phyloP scores from a whole-genome alignment of 257 asterid genomes.

The Perilla frutescens region DNA sequence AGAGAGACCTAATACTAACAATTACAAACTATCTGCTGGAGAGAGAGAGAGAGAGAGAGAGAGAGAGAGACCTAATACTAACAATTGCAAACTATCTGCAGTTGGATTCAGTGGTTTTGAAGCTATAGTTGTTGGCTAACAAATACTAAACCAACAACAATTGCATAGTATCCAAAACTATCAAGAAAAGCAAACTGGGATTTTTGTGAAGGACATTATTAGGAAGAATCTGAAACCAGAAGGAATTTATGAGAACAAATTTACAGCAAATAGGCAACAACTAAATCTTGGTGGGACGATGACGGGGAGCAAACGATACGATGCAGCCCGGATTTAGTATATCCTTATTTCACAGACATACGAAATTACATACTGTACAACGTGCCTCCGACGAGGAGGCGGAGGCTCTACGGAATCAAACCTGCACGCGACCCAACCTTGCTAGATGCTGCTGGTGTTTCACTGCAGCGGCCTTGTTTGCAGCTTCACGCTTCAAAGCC shows the following conservation, averaged over 20 bases:
- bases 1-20: too few relatives aligned
- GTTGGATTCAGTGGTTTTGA: too few relatives aligned
- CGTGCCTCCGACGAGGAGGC: slow-evolving; percentile 11
- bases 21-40: too few relatives aligned
- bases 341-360: slow-evolving; percentile 33
- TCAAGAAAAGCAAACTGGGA: neutral
- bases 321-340: slow-evolving; percentile 30
- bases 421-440: slow-evolving; percentile 63
- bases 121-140: too few relatives aligned
- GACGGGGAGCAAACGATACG: slow-evolving; percentile 8
- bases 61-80: too few relatives aligned
- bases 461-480: slow-evolving; percentile 80
- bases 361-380: slow-evolving; percentile 37
- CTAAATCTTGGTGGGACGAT: slow-evolving; percentile 30
- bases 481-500: slow-evolving; percentile 86
- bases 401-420: slow-evolving; percentile 9
- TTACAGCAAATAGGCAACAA: slow-evolving; percentile 25
- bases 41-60: too few relatives aligned
- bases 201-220: slow-evolving; percentile 2
- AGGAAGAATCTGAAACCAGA: slow-evolving; percentile 26
- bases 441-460: slow-evolving; percentile 73
- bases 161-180: too few relatives aligned
- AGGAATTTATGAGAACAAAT: slow-evolving; percentile 30
- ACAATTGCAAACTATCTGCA: too few relatives aligned
- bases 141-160: too few relatives aligned